Conservation (phyloP, 371 early-diverging fungal species). For the Actinomucor elegans region DNA sequence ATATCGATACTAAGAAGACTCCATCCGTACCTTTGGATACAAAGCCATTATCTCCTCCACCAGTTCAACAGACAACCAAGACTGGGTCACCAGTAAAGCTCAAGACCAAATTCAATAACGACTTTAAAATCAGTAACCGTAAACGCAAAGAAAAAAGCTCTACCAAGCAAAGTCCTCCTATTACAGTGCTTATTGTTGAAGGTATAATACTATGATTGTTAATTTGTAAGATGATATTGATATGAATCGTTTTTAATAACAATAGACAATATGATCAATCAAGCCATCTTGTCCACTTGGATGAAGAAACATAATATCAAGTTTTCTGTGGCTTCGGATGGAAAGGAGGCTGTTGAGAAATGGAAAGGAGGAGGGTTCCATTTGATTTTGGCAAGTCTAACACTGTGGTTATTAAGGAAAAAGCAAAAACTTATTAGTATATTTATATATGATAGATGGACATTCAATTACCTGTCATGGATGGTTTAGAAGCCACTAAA, state of each 20-base stretch:
- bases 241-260: not conserved
- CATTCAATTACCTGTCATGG: constrained; percentile 82
- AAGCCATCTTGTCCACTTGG: constrained; percentile 71
- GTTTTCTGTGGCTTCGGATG: constrained; percentile 72
- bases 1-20: too few species aligned
- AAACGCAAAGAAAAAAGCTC: constrained; percentile 34
- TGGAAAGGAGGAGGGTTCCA: constrained; percentile 74
- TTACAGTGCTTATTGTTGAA: constrained; percentile 82
- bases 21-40: not conserved
- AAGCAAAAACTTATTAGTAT: not conserved
- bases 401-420: too few species aligned
- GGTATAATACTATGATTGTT: constrained; percentile 41
- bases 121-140: constrained; percentile 40
- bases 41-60: not conserved
- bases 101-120: constrained; percentile 23
- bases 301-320: constrained; percentile 74
- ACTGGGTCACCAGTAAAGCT: not conserved
- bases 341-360: constrained; percentile 75
- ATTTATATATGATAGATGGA: constrained; percentile 62
- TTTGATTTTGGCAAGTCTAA: constrained; percentile 63
- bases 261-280: constrained; percentile 77
- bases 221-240: constrained; percentile 3
- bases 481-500: constrained; percentile 79
- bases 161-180: constrained; percentile 58
- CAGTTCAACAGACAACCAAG: not conserved